These are phyloP conservation scores for Alternaria ventricosa DNA, from an alignment of 2,329 filamentous ascomycete species.

Conservation along the genomic window DNA sequence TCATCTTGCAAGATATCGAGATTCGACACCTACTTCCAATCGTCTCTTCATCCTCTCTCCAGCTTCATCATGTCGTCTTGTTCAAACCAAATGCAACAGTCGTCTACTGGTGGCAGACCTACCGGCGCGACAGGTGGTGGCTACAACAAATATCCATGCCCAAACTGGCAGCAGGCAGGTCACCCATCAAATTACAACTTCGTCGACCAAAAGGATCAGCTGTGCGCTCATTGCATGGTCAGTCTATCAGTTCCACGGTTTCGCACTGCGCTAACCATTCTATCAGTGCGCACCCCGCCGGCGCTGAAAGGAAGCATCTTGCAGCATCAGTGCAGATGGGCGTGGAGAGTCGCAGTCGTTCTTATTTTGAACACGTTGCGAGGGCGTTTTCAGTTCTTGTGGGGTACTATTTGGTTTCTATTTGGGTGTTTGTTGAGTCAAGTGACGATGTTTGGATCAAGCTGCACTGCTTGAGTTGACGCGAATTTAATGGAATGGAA, in stretches of 20 bases:
- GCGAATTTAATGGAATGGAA: constrained; percentile 4
- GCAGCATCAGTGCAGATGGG: neutral
- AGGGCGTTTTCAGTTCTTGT: neutral
- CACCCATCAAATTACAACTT: constrained; percentile 28
- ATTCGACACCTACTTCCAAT: neutral
- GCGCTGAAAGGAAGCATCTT: constrained; percentile 9
- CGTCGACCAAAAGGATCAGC: constrained; percentile 23
- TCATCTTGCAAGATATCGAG: neutral
- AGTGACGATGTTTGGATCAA: neutral
- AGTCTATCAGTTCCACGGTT: constrained; percentile 21
- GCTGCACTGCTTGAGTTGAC: neutral
- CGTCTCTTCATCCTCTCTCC: neutral
- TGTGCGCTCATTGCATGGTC: constrained; percentile 34
- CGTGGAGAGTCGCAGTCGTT: neutral
- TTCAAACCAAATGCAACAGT: constrained; percentile 13
- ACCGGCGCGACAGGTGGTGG: constrained; percentile 35
- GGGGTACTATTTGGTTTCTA: neutral
- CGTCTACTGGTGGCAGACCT: constrained; percentile 25
- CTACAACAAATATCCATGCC: constrained; percentile 27
- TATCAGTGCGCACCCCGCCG: constrained; percentile 31
- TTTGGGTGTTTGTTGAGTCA: neutral
- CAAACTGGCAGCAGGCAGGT: constrained; percentile 25
- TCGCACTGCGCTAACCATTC: constrained; percentile 21
- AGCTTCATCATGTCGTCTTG: constrained; percentile 24
- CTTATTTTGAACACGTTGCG: neutral